phyloP scores from a whole-genome alignment of 1,284 basidiomycete species.

The Athelia psychrophila region DNA sequence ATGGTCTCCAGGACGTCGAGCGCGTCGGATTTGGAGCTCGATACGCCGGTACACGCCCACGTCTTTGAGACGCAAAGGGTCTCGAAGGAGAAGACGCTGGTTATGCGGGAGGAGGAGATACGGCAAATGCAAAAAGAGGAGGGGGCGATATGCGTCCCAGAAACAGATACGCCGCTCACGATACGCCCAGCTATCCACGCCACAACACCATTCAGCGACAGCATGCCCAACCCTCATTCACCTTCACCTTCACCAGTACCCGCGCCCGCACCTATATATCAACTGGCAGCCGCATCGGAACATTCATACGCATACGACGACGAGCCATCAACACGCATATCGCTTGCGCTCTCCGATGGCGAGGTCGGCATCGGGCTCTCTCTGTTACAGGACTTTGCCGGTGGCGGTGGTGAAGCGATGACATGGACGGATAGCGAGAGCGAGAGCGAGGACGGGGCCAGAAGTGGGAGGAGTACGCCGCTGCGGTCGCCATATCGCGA shows the following conservation, averaged over 20 bases:
- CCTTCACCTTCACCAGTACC: background rate
- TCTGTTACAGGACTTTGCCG: conserved; percentile 52
- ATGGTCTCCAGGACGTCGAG: background rate
- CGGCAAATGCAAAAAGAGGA: background rate
- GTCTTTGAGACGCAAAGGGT: background rate
- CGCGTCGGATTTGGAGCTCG: background rate
- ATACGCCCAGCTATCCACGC: too few species aligned
- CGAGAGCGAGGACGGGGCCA: background rate
- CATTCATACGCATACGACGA: background rate
- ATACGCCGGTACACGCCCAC: background rate
- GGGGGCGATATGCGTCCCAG: background rate
- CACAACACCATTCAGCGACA: too few species aligned
- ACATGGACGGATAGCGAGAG: conserved; percentile 12
- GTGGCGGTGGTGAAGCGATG: conserved; percentile 31
- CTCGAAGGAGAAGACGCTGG: background rate
- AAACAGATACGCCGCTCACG: background rate
- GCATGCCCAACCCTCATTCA: too few species aligned
- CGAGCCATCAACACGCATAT: conserved; percentile 22
- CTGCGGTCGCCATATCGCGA: too few species aligned
- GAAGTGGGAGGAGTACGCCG: background rate
- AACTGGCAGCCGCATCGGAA: background rate
- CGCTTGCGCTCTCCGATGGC: conserved; percentile 45
- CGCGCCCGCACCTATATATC: too few species aligned
- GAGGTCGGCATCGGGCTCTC: conserved; percentile 54
- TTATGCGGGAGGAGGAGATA: background rate